Evolutionary conservation across 208 protist species (phyloP).

Genomic region (Leishmania turanica): DNA sequence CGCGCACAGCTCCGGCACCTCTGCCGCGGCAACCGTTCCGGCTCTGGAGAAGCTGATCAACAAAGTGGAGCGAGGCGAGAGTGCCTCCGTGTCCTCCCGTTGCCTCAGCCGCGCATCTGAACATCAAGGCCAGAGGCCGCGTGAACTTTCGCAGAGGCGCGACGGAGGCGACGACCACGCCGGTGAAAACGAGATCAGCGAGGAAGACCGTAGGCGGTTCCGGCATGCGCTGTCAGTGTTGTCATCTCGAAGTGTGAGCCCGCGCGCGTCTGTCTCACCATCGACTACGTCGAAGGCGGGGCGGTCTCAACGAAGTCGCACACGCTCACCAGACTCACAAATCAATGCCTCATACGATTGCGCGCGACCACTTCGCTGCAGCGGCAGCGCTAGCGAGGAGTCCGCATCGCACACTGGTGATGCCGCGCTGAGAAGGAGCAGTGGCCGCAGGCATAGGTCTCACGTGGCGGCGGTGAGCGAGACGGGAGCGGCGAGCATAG

Average conservation of each 20-base stretch:
- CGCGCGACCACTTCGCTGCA: not conserved
- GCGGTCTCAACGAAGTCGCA: not conserved
- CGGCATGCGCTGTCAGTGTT: conserved; percentile 42
- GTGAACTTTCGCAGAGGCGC: not conserved
- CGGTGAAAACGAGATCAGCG: conserved; percentile 3
- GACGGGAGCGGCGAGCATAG: not conserved
- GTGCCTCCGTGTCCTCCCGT: not conserved
- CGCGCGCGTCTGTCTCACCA: conserved; percentile 32
- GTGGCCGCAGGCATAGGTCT: not conserved
- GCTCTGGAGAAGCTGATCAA: conserved; percentile 42
- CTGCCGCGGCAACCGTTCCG: not conserved
- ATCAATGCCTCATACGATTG: not conserved
- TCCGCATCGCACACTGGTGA: not conserved
- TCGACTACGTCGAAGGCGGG: not conserved
- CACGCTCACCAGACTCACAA: not conserved
- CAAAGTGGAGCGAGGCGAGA: conserved; percentile 16
- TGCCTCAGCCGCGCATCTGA: not conserved
- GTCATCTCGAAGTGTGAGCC: conserved; percentile 45
- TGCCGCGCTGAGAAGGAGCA: not conserved
- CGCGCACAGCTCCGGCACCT: not conserved
- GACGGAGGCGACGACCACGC: not conserved
- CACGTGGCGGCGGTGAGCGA: not conserved
- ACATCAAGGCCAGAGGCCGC: not conserved
- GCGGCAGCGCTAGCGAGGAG: not conserved
- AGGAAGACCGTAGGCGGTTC: conserved; percentile 31